Evolutionary conservation across 106 monocot species (phyloP), one percentile per base, ranked within the genome.

Genomic region (Cymbidium sinense): DNA sequence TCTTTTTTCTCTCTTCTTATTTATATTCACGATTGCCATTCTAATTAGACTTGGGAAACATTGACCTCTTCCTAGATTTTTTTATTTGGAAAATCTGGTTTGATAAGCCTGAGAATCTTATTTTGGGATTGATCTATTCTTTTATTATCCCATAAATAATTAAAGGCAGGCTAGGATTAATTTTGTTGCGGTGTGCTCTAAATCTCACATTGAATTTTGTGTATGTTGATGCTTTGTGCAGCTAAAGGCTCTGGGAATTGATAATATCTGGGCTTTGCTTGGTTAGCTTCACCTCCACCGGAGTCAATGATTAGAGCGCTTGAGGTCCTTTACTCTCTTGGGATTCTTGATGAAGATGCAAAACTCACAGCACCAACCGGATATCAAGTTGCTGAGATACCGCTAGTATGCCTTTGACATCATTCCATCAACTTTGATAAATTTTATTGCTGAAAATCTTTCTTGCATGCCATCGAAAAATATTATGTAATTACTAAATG

Each of bases 181-280:
- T 58, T 58, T 58, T 47, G 15, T 58, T 58, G 8, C 23, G 5
- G 0, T 23, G 0, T 58, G 58, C 20, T 58, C 23, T 58, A 0
- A 30, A 67, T 67, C 33, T 67, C 67, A 67, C 30, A 67, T 12
- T 47, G 13, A 30, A 15, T 67, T 67, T 67, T 67, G 12, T 71
- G 5, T 1, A 47, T 47, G 47, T 13, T 47, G 11, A 47, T 47
- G 11, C 37, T 27, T 76, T 80, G 30, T 74, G 39, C 88, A 95
- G 95, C 78, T 95, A 74, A 99, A 95, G 76, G 86, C 99, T 43
- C 82, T 99, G 64, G 99, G 99, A 12, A 95, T 99, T 75, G 95
- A 99, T 83, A 93, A 95, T 75, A 93, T 99, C 34, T 99, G 79
- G 95, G 95, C 50, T 99, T 99, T 84, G 87, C 89, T 83, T 99